These are phyloP conservation scores for Omphalea diandra DNA, from an alignment of 441 rosid genomes.

Conservation along the genomic window DNA sequence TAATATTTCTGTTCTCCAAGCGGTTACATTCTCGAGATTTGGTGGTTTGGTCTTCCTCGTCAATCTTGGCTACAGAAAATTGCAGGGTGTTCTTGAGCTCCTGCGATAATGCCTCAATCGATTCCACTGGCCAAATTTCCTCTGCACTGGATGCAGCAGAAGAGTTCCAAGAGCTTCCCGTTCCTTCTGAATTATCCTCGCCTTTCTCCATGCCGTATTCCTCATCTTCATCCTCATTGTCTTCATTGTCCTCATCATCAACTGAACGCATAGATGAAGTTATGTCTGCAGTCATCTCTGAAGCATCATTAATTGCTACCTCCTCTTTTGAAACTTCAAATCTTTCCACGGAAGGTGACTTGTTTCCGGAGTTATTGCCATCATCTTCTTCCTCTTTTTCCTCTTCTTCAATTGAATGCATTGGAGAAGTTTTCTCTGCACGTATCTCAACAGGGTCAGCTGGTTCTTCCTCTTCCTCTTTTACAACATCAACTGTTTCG, in stretches of 20 bases:
- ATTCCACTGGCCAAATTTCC: conserved; percentile 42
- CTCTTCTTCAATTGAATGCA: conserved; percentile 20
- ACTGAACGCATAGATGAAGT: neutral
- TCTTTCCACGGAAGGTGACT: neutral
- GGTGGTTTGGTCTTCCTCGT: conserved; percentile 3
- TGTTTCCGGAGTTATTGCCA: no score
- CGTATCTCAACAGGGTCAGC: neutral
- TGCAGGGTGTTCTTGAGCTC: conserved; percentile 20
- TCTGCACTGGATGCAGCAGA: conserved; percentile 33
- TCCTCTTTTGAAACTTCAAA: neutral
- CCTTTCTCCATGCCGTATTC: conserved; percentile 18
- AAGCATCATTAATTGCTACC: neutral
- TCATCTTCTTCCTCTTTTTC: conserved; percentile 7
- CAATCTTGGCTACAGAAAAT: conserved; percentile 16
- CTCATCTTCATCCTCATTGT: conserved; percentile 2
- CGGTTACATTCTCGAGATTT: neutral
- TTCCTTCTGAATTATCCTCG: conserved; percentile 29
- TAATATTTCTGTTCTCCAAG: neutral
- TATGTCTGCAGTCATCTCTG: neutral
- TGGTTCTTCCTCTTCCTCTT: conserved; percentile 3
- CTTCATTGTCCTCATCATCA: conserved; percentile 8
- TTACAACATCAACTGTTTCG: neutral
- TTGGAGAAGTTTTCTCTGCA: conserved; percentile 5
- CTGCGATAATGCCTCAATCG: conserved; percentile 24
- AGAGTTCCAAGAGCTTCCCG: conserved; percentile 35